phyloP scores from a whole-genome alignment of 768 basidiomycete genomes.

The Tricholoma flavovirens region DNA sequence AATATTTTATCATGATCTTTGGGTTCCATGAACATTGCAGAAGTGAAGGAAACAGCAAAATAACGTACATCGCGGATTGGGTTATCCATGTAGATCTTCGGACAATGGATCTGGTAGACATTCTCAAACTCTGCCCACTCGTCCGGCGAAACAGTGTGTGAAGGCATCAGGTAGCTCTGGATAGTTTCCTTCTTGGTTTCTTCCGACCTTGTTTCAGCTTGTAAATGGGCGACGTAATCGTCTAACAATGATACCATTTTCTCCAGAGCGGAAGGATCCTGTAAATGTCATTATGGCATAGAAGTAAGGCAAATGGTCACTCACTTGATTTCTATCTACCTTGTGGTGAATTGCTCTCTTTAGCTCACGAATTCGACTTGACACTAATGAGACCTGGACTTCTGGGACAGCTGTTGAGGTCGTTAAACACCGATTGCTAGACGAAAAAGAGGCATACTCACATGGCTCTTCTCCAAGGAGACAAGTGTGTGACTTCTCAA shows the following conservation, averaged over 20 bases:
- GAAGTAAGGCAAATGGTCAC: background rate
- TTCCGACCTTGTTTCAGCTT: constrained; percentile 33
- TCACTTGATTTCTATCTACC: constrained; percentile 6
- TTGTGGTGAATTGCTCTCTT: constrained; percentile 17
- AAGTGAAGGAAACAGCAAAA: background rate
- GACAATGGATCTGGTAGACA: constrained; percentile 87
- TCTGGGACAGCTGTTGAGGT: constrained; percentile 47
- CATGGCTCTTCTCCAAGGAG: constrained; percentile 68
- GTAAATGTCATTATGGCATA: background rate
- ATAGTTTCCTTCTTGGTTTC: constrained; percentile 25
- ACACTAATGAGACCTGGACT: constrained; percentile 59
- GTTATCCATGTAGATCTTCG: constrained; percentile 72
- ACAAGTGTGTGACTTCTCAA: constrained; percentile 79
- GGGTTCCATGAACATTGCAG: constrained; percentile 11
- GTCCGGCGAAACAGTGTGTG: constrained; percentile 57
- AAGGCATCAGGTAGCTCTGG: constrained; percentile 57
- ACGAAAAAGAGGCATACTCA: constrained; percentile 29
- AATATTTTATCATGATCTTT: constrained; percentile 85
- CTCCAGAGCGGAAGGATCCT: constrained; percentile 17
- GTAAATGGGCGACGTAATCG: constrained; percentile 54
- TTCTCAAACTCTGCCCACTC: constrained; percentile 85
- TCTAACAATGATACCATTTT: constrained; percentile 57
- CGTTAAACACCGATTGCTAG: background rate
- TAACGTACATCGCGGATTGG: constrained; percentile 69
- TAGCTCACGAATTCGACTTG: constrained; percentile 49